A percentile compares a stretch with the other conserved stretches of the same genome.
Evolutionary conservation across 2,329 filamentous ascomycete genomes (phyloP).

Genomic region (Aspergillus sp.): DNA sequence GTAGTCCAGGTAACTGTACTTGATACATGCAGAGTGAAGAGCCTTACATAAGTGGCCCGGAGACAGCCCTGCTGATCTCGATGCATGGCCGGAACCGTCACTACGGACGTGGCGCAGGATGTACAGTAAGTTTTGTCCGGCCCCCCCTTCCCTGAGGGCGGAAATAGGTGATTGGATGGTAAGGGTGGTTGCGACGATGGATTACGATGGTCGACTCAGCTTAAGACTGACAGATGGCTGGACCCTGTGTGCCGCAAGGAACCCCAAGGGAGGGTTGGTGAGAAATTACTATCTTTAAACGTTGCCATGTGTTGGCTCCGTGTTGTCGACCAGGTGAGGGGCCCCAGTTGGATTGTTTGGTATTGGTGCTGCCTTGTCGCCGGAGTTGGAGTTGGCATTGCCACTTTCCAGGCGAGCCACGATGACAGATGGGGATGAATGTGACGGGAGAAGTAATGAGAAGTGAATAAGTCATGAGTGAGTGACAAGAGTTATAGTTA

Average conservation of each 20-base stretch:
- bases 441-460: too few species aligned
- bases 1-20: background rate
- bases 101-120: slow-evolving; percentile 13
- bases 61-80: background rate
- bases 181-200: background rate
- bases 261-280: background rate
- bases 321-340: slow-evolving; percentile 7
- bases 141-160: slow-evolving; percentile 2
- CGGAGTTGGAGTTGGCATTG: background rate
- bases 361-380: slow-evolving; percentile 1
- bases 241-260: slow-evolving; percentile 9
- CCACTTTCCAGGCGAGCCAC: background rate
- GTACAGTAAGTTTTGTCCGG: background rate
- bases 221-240: slow-evolving; percentile 3
- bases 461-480: too few species aligned
- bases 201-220: background rate
- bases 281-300: slow-evolving; percentile 8
- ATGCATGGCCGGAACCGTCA: slow-evolving; percentile 6
- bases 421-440: too few species aligned
- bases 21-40: background rate
- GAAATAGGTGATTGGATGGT: slow-evolving; percentile 10
- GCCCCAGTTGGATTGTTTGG: background rate
- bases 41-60: slow-evolving; percentile 1
- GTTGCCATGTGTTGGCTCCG: slow-evolving; percentile 9
- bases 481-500: too few species aligned